Percentiles rank a stretch among this genome's conserved stretches.
phyloP scores from a whole-genome alignment of 1,139 yeast genomes.

The Kurtzmaniella natalensis region DNA sequence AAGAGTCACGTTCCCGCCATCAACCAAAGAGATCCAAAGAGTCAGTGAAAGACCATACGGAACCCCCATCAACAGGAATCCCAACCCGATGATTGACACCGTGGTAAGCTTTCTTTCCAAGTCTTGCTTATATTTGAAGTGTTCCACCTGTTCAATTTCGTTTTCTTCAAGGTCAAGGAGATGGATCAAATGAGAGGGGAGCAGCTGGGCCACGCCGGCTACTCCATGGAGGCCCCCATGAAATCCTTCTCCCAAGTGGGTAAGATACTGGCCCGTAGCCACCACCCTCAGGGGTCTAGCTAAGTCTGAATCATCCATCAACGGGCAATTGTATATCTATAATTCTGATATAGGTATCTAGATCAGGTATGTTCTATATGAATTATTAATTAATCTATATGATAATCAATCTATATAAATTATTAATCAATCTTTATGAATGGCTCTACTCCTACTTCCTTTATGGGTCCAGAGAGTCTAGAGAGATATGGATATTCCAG shows the following conservation, averaged over 20 bases:
- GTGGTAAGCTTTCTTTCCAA: slow-evolving; percentile 62
- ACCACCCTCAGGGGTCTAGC: background rate
- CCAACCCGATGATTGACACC: slow-evolving; percentile 65
- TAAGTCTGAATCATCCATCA: background rate
- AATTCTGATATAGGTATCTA: too few relatives aligned
- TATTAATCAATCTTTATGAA: too few relatives aligned
- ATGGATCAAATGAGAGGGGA: slow-evolving; percentile 2
- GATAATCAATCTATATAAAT: too few relatives aligned
- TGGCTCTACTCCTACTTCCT: too few relatives aligned
- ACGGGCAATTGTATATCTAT: too few relatives aligned
- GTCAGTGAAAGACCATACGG: slow-evolving; percentile 74
- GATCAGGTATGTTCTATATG: too few relatives aligned
- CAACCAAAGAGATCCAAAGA: slow-evolving; percentile 60
- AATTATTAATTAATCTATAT: too few relatives aligned
- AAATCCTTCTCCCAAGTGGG: background rate
- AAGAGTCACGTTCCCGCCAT: slow-evolving; percentile 72
- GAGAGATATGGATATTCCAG: too few relatives aligned
- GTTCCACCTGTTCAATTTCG: slow-evolving; percentile 57
- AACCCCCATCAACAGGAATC: slow-evolving; percentile 75
- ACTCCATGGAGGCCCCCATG: too few relatives aligned
- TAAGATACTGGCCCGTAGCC: slow-evolving; percentile 1
- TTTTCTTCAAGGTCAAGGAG: slow-evolving; percentile 34
- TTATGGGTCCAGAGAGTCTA: too few relatives aligned
- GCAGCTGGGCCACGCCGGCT: background rate
- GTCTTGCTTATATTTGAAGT: slow-evolving; percentile 67